Base-by-base conservation (phyloP, 805 yeast species). In the Saccharomycopsis sp. region DNA sequence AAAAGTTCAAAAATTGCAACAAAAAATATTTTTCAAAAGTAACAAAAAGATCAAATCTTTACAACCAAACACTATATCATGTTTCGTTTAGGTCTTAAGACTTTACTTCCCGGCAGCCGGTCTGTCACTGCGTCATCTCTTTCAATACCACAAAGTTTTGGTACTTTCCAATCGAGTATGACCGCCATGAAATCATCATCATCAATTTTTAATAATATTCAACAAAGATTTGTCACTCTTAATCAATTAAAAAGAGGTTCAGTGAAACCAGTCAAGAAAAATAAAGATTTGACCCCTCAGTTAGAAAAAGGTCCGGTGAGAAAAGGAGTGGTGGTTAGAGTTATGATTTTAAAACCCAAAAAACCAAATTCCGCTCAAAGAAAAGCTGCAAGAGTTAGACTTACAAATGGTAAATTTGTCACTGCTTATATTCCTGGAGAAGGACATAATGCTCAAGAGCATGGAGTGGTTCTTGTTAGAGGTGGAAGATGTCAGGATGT, bases 401-500 rank as follows among this genome's bases (percentile, higher is more conserved):
- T 92, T 46, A 74, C 94, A 9, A 89, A 84, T 53, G 98, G 97
- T 21, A 80, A 79, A 49, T 78, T 84, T 37, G 74, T 92, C 14
- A 79, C 89, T 34, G 96, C 96, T 1, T 88, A 87, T 59, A 92
- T 92, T 43, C 96, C 96, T 13, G 99, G 99, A 41, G 96, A 92
- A 58, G 98, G 99, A 17, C 98, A 92, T 62, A 92, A 92, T 56
- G 80, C 94, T 18, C 97, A 92, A 66, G 99, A 92, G 60, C 99
- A 92, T 64, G 84, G 94, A 55, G 94, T 92, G 38, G 97, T 92
- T 1, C 74, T 77, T 39, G 95, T 92, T 3, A 76, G 98, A 62
- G 99, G 99, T n/a, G 99, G 98, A 13, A 78, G 96, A 70, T 85
- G 85, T 39, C 96, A 88, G 58, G 99, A 92, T 76, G 68, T 89